phyloP scores from a whole-genome alignment of 176 grass and related monocot genomes.

The Themeda triandra region DNA sequence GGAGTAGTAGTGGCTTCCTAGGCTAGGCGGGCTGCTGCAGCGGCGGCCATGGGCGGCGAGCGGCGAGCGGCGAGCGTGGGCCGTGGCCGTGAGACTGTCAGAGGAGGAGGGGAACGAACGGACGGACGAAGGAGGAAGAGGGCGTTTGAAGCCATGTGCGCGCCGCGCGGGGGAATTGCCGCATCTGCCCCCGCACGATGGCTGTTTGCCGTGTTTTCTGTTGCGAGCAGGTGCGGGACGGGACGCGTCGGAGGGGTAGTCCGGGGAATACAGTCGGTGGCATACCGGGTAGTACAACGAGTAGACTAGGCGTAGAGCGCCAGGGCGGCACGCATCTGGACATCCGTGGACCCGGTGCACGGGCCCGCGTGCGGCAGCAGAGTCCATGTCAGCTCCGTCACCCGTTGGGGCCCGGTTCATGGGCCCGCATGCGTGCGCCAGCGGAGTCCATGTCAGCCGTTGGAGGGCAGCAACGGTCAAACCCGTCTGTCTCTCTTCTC shows the following conservation, averaged over 20 bases:
- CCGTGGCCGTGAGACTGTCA: neutral
- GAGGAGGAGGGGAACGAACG: neutral
- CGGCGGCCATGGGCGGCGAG: too few relatives aligned
- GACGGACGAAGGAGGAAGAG: neutral
- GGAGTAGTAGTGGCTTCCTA: neutral
- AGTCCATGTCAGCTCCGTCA: neutral
- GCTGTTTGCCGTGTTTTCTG: neutral
- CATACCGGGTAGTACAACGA: too few relatives aligned
- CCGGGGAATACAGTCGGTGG: neutral
- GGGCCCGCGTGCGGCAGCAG: neutral
- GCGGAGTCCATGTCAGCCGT: conserved; percentile 1
- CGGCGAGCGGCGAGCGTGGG: neutral
- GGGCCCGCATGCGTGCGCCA: neutral
- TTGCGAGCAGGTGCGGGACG: too few relatives aligned
- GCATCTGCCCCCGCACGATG: neutral
- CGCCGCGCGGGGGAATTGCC: neutral
- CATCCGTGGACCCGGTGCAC: conserved; percentile 27
- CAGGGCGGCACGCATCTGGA: neutral
- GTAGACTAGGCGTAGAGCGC: neutral
- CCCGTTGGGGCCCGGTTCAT: conserved; percentile 27
- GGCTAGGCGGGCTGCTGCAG: neutral
- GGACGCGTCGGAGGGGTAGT: neutral
- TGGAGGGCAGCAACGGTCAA: neutral
- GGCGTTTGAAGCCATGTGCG: conserved; percentile 5
- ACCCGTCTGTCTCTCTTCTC: neutral